Base-by-base conservation (phyloP, 2,329 filamentous ascomycete genomes). In the Drechmeria coniospora region DNA sequence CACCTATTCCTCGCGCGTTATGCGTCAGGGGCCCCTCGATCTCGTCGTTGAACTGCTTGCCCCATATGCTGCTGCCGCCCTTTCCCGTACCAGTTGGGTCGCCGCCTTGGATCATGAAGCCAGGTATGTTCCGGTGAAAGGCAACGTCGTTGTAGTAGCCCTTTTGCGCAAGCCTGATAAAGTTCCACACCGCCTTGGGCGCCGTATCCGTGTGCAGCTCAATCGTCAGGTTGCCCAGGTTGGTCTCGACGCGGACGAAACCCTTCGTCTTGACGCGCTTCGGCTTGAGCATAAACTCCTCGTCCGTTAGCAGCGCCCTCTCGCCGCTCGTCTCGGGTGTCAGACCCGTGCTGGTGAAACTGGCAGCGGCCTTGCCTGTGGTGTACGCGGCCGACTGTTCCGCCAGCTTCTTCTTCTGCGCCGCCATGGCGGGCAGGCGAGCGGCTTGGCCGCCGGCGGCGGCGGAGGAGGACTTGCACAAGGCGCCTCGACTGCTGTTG, bases 101-200 rank as follows among this genome's bases (percentile, higher is more conserved):
- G 21, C 90, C 90, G 23, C 87, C 87, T 51, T 98, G 90, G 21
- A 98, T 81, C 90, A 98, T 98, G 50, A 98, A 98, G 42, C 80
- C 82, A 32, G 76, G 76, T 42, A 98, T 94, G 49, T 92, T 94
- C 36, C 90, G 74, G 53, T 98, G 90, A 48, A 98, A 98, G 9
- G 67, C 53, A 2, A 93, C 76, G 37, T 70, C 71, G 28, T 72
- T 74, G 58, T 95, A 98, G 54, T 93, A 94, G 1, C 87, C 87
- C 39, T 79, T 81, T 46, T 93, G 79, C 2, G 84, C 73, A 4
- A 98, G 61, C 31, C 79, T 75, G 28, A 92, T 71, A 46, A 98
- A 98, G 51, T 98, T 98, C 83, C 87, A 98, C 2, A 95, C 90
- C 0, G 90, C 84, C 41, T 79, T 80, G 1, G 90, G 90, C 3